Evolutionary conservation across 805 yeast species (phyloP).

Genomic region (Schwanniomyces yamadae): DNA sequence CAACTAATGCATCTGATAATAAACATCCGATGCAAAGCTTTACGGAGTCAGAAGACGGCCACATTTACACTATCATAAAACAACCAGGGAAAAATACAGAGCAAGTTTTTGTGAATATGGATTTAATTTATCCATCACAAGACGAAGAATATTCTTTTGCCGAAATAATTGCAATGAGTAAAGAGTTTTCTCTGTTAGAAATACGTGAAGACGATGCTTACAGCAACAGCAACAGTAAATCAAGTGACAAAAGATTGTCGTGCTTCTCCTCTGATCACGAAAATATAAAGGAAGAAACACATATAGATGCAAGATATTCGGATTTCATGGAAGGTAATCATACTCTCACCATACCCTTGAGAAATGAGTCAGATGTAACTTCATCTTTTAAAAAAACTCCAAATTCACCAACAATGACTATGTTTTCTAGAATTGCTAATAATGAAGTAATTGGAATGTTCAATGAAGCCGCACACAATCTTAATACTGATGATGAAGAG

Average conservation of each 20-base stretch:
- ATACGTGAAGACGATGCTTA: too few relatives aligned
- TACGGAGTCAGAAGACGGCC: conserved; percentile 46
- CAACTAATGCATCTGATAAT: conserved; percentile 8
- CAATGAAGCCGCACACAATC: conserved; percentile 47
- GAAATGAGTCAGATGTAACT: conserved; percentile 27
- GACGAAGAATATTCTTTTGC: conserved; percentile 57
- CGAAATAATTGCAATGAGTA: conserved; percentile 60
- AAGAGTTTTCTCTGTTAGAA: conserved; percentile 31
- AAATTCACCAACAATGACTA: conserved; percentile 75
- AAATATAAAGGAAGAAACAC: too few relatives aligned
- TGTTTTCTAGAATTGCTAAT: conserved; percentile 71
- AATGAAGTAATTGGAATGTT: conserved; percentile 76
- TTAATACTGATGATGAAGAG: conserved; percentile 31
- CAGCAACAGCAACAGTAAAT: too few relatives aligned
- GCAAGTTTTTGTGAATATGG: conserved; percentile 57
- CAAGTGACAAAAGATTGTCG: too few relatives aligned
- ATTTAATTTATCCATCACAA: conserved; percentile 47
- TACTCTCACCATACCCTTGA: conserved; percentile 46
- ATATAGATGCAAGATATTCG: neutral
- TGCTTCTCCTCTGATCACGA: too few relatives aligned
- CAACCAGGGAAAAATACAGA: conserved; percentile 62
- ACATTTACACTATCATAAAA: conserved; percentile 45
- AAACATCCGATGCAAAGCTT: conserved; percentile 33
- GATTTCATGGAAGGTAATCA: conserved; percentile 15
- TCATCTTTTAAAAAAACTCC: conserved; percentile 25